These are phyloP conservation scores for Mitragyna speciosa DNA, from an alignment of 257 asterid species.

Conservation along the genomic window DNA sequence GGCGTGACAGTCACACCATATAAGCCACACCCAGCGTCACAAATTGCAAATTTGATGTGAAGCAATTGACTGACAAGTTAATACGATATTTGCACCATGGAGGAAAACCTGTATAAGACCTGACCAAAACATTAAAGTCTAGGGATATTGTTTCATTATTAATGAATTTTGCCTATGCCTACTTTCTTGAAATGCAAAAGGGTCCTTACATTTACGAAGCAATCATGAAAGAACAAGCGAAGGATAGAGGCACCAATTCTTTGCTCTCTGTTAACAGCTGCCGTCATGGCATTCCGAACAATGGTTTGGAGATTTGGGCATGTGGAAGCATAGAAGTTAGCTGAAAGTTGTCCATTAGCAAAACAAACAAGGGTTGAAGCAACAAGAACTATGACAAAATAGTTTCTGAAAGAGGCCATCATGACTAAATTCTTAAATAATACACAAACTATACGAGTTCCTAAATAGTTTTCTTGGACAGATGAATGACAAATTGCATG, in stretches of 20 bases:
- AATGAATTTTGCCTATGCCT: neutral
- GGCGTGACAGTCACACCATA: no score
- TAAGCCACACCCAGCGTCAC: neutral
- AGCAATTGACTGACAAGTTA: neutral
- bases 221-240: slow-evolving; percentile 65
- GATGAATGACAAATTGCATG: neutral
- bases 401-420: slow-evolving; percentile 34
- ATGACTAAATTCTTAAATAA: neutral
- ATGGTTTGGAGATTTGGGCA: slow-evolving; percentile 47
- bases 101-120: neutral
- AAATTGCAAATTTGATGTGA: neutral
- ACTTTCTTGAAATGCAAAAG: neutral
- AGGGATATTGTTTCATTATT: neutral
- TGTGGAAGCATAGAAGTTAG: slow-evolving; percentile 39
- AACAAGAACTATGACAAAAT: slow-evolving; percentile 17
- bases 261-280: slow-evolving; percentile 41
- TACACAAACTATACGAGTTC: no score
- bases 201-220: slow-evolving; percentile 51
- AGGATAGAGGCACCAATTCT: slow-evolving; percentile 58
- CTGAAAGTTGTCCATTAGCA: slow-evolving; percentile 49
- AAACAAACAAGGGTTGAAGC: slow-evolving; percentile 14
- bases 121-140: neutral
- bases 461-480: neutral
- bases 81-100: neutral
- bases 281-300: slow-evolving; percentile 39